These are phyloP conservation scores for Pichia nakasei DNA, from an alignment of 805 yeast genomes.

Conservation along the genomic window DNA sequence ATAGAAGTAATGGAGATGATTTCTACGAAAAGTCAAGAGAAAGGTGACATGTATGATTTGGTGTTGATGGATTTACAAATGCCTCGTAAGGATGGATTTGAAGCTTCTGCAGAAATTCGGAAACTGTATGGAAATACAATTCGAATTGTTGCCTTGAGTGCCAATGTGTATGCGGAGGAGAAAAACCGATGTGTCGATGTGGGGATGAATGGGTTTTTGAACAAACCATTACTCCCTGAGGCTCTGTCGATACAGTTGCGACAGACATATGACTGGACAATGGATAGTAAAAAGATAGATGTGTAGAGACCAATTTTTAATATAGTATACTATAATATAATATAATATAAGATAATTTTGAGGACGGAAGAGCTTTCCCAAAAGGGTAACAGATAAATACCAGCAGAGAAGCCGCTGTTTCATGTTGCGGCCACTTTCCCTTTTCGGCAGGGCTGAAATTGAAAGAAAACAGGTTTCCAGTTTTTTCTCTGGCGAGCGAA, in stretches of 20 bases:
- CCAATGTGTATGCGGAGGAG: constrained; percentile 48
- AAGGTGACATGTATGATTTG: constrained; percentile 35
- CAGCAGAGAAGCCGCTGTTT: neutral
- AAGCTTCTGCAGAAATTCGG: constrained; percentile 34
- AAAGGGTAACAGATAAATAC: neutral
- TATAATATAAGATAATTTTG: too few relatives aligned
- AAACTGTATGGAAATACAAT: constrained; percentile 23
- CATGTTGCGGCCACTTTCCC: neutral
- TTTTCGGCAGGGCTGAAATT: neutral
- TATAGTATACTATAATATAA: too few relatives aligned
- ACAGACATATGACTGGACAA: constrained; percentile 3
- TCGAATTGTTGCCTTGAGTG: constrained; percentile 39
- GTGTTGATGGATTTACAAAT: constrained; percentile 45
- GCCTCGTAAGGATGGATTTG: constrained; percentile 40
- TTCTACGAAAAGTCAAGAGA: constrained; percentile 16
- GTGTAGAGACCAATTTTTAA: too few relatives aligned
- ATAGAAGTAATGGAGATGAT: constrained; percentile 34
- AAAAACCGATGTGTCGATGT: constrained; percentile 35
- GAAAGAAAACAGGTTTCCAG: too few relatives aligned
- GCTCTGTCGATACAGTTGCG: constrained; percentile 32
- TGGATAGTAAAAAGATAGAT: too few relatives aligned
- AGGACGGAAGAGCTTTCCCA: neutral
- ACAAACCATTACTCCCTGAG: constrained; percentile 45
- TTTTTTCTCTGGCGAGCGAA: too few relatives aligned
- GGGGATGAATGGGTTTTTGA: constrained; percentile 45